These are phyloP conservation scores for Ceratocystis diversiconidia DNA, from an alignment of 2,329 filamentous ascomycete genomes.

Conservation along the genomic window DNA sequence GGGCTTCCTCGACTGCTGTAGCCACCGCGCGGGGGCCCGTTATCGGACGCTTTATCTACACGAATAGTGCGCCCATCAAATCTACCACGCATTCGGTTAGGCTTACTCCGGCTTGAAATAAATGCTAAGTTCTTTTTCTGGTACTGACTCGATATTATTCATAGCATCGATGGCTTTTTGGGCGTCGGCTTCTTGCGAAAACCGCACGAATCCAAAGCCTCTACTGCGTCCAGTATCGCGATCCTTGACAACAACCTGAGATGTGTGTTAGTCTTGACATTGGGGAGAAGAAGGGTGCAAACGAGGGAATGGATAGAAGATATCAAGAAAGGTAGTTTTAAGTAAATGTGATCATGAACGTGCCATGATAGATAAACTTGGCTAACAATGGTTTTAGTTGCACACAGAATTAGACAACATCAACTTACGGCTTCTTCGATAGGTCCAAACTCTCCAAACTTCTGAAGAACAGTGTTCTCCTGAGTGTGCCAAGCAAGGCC, in stretches of 20 bases:
- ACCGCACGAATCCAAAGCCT: constrained; percentile 94
- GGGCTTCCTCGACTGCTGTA: constrained; percentile 29
- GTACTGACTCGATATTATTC: constrained; percentile 77
- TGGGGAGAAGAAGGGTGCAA: background rate
- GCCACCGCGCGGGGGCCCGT: constrained; percentile 40
- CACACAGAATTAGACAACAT: constrained; percentile 3
- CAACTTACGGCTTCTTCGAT: constrained; percentile 88
- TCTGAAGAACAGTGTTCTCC: constrained; percentile 69
- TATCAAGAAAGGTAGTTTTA: background rate
- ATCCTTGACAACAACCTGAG: constrained; percentile 90
- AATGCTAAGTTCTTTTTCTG: background rate
- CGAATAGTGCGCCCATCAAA: constrained; percentile 91
- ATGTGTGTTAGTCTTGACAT: constrained; percentile 2
- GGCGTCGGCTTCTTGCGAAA: constrained; percentile 60
- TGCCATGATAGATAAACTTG: background rate
- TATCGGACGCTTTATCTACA: constrained; percentile 88
- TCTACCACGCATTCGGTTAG: constrained; percentile 32
- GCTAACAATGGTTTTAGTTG: background rate
- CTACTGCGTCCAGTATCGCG: constrained; percentile 92
- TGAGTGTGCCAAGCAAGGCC: constrained; percentile 98
- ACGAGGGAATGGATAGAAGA: background rate
- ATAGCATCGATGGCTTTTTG: constrained; percentile 62
- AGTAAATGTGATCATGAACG: background rate
- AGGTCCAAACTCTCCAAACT: constrained; percentile 81
- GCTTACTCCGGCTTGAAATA: constrained; percentile 5